A percentile compares a stretch with the other conserved stretches of the same genome.
phyloP scores from a whole-genome alignment of 2,329 filamentous ascomycete species.

The Claviceps sp. region DNA sequence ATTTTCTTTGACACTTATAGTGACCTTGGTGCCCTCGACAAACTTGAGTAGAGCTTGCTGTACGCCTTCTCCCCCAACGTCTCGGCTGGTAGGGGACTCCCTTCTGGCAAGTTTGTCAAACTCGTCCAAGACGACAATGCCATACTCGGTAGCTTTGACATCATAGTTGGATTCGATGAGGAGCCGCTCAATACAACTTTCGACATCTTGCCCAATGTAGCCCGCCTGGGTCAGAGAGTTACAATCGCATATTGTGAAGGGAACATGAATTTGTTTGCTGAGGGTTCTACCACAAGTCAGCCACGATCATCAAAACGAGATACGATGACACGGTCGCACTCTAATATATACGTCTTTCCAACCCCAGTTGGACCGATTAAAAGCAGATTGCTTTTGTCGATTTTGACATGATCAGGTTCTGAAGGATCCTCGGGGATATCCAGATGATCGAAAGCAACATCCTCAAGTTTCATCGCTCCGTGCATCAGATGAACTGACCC shows the following conservation, averaged over 20 bases:
- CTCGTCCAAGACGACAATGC: conserved; percentile 92
- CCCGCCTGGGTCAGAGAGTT: conserved; percentile 93
- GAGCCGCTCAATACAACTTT: conserved; percentile 82
- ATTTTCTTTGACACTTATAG: conserved; percentile 76
- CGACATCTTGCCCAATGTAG: conserved; percentile 97
- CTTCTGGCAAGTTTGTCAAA: conserved; percentile 93
- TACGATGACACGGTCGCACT: conserved; percentile 29
- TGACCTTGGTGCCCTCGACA: conserved; percentile 87
- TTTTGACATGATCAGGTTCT: conserved; percentile 43
- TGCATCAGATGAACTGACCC: conserved; percentile 32
- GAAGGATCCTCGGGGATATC: conserved; percentile 34
- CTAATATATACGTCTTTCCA: conserved; percentile 88
- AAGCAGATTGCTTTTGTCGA: conserved; percentile 93
- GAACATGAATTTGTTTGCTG: conserved; percentile 84
- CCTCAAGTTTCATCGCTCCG: conserved; percentile 18
- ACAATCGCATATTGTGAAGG: conserved; percentile 90
- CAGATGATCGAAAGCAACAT: conserved; percentile 26
- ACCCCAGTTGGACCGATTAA: conserved; percentile 87
- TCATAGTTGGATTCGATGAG: conserved; percentile 86
- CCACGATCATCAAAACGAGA: neutral
- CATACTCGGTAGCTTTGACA: conserved; percentile 68
- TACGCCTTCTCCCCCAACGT: conserved; percentile 91
- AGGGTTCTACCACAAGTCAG: conserved; percentile 52
- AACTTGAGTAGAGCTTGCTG: conserved; percentile 94
- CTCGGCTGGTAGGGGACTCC: conserved; percentile 77